Evolutionary conservation across 345 rosid genomes (phyloP), one percentile per base, ranked within the genome.

Genomic region (Brassica juncea): DNA sequence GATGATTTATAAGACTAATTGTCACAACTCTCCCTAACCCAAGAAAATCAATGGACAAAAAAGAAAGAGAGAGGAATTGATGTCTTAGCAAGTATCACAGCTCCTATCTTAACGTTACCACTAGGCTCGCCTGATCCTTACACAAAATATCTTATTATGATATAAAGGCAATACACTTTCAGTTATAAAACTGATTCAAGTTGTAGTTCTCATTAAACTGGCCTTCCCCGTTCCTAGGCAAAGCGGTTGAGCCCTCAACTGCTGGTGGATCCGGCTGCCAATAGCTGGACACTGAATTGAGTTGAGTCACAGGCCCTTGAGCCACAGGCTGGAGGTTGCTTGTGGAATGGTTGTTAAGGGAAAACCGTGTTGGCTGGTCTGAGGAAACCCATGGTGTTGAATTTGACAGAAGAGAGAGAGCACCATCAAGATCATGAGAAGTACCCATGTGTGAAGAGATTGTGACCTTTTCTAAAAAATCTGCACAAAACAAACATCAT

Each of bases 371-470:
- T 32, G 89, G 90, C 76, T 84, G 87, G 74, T 77, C 27, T 64
- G 83, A 73, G 9, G 87, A 78, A 64, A 82, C 86, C 85, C 88
- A 84, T 44, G 94, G 75, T 71, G 85, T 88, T 62, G 88, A 88
- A 68, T 73, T 80, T 94, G 99, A 94, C 99, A 94, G 97, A 94
- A 94, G 97, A 94, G 98, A 94, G 99, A 92, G 99, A 94, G 97
- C 99, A 92, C 94, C 87, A 64, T 90, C 94, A 84, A 87, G 70
- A 71, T 90, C 91, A 81, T 84, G 94, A 28, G 92, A 67, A 19
- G 81, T 77, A 76, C 85, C 91, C 86, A 80, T 82, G 61, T 82
- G 85, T 70, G 86, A 75, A 35, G 97, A 84, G 75, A 88, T 72
- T 54, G 83, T 70, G n/a, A 90, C 77, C 81, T 85, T 89, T 77